A percentile compares a stretch with the other conserved stretches of the same genome.
phyloP scores from a whole-genome alignment of 148 eudicot species.

The Rhododendron williamsianum region DNA sequence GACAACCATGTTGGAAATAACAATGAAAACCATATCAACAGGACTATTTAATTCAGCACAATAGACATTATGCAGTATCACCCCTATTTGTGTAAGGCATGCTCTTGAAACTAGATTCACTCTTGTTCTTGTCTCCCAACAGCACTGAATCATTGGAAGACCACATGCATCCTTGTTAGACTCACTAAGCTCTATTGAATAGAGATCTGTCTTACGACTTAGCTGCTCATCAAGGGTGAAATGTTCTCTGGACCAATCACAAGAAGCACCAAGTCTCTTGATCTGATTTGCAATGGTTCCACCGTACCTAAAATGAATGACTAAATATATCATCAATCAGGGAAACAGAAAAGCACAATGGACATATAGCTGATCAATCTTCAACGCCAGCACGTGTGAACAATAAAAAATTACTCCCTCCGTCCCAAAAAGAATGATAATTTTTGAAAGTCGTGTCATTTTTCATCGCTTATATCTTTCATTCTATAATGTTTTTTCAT shows the following conservation, averaged over 20 bases:
- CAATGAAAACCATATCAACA: background rate
- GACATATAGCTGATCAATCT: background rate
- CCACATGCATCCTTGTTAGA: background rate
- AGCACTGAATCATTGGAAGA: background rate
- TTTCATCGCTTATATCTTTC: no score
- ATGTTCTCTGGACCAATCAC: slow-evolving; percentile 95
- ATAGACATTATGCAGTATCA: background rate
- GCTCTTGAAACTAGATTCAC: background rate
- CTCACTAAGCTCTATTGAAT: slow-evolving; percentile 20
- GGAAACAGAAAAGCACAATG: background rate
- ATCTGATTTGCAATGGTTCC: slow-evolving; percentile 96
- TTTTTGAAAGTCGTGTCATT: no score
- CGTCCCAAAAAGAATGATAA: no score
- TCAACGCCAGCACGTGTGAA: background rate
- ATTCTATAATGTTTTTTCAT: no score
- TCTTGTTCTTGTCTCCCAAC: background rate
- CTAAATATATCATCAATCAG: slow-evolving; percentile 2
- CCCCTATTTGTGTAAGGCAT: background rate
- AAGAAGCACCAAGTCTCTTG: slow-evolving; percentile 98
- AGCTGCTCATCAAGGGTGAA: slow-evolving; percentile 98
- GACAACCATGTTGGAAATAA: background rate
- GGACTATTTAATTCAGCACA: background rate
- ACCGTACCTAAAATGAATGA: slow-evolving; percentile 63
- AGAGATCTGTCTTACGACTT: slow-evolving; percentile 84
- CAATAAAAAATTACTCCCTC: background rate